Evolutionary conservation across 148 eudicot species (phyloP).

Genomic region (Fallopia convolvulus): DNA sequence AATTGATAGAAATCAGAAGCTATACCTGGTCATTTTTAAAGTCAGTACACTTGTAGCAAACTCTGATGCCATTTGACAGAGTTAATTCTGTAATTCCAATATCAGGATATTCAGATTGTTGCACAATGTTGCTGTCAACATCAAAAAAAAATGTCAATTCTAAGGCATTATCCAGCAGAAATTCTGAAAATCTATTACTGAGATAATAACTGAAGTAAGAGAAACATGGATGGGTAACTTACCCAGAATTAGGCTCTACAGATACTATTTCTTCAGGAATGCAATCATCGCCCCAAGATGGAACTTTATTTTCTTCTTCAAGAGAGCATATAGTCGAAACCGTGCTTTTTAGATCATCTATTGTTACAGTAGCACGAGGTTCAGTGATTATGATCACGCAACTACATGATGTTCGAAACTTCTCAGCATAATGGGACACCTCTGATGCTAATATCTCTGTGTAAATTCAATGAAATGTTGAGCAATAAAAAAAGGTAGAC

Average conservation of each 20-base stretch:
- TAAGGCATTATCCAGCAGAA: no score
- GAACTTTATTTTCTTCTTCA: conserved; percentile 37
- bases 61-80: conserved; percentile 81
- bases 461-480: neutral
- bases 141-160: neutral
- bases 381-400: conserved; percentile 74
- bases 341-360: conserved; percentile 36
- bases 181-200: neutral
- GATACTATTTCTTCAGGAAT: conserved; percentile 77
- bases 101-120: conserved; percentile 50
- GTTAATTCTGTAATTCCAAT: conserved; percentile 66
- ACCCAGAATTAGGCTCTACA: conserved; percentile 63
- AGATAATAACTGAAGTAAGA: neutral
- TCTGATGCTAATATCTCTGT: conserved; percentile 64
- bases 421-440: conserved; percentile 58
- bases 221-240: neutral
- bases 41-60: conserved; percentile 81
- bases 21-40: conserved; percentile 89
- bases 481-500: neutral
- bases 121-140: conserved; percentile 41
- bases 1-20: no score
- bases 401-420: conserved; percentile 47
- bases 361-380: conserved; percentile 62
- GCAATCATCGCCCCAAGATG: conserved; percentile 67
- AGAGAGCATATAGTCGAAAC: conserved; percentile 40